Evolutionary conservation across 768 basidiomycete species (phyloP), one percentile per base, ranked within the genome.

Genomic region (Phylloporus arenicola): DNA sequence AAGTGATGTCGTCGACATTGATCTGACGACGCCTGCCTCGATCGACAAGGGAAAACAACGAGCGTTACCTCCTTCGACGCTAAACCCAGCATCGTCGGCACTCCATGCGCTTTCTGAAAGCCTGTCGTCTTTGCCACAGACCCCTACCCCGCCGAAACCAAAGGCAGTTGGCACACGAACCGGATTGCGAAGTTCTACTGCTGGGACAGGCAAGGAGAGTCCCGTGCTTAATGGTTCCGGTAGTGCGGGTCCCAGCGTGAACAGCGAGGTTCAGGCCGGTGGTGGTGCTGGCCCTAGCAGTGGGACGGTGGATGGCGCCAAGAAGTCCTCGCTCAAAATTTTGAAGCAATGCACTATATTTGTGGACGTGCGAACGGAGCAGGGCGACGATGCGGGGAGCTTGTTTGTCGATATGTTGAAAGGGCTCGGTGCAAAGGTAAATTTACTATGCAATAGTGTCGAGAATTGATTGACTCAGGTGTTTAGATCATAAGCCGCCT

Each of bases 371-470:
- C 63, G 75, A 54, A 81, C 81, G 12, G 78, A 77, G 30, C 82
- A 84, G 51, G 90, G 87, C 0, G 88, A 90, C 47, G 83, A 94
- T 59, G 88, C 88, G 0, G 84, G 88, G 0, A 78, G 78, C 22
- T 68, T 92, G 57, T 94, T 94, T 59, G 78, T 84, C 13, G 88
- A 93, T 43, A 90, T 93, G 85, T 66, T 94, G 56, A 79, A 79
- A 56, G 75, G 76, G 27, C 70, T 92, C 10, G 93, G 92, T 17
- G 92, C 92, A 39, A 81, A 80, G 75, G 92, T 92, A 55, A 53
- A 78, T 14, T 27, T 64, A 19, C 12, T 31, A 17, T 30, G 8
- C 11, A 11, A 39, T 7, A 12, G 29, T 2, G 14, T 34, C 14
- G 24, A 25, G 31, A 6, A 3, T 16, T 55, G 35, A 58, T 33